phyloP scores from a whole-genome alignment of 2,329 filamentous ascomycete genomes.

The Furcasterigmium furcatum region DNA sequence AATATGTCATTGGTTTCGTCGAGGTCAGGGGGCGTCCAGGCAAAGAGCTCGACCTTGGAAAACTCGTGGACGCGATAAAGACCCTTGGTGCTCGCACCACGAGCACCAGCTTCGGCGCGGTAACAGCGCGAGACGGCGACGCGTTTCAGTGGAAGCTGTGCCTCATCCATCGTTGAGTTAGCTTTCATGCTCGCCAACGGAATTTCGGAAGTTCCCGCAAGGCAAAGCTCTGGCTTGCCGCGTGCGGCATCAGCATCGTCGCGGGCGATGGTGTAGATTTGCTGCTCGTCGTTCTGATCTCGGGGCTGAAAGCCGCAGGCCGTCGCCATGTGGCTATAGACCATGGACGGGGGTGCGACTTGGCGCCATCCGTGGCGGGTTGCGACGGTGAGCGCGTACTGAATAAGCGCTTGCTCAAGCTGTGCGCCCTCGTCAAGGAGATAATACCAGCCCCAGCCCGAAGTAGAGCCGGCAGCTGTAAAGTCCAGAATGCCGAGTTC shows the following conservation, averaged over 20 bases:
- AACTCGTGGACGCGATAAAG: conserved; percentile 98
- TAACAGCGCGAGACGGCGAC: conserved; percentile 92
- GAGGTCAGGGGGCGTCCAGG: conserved; percentile 69
- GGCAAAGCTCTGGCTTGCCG: conserved; percentile 65
- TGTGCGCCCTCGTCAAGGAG: conserved; percentile 87
- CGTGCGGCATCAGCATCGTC: conserved; percentile 56
- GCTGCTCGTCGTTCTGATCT: conserved; percentile 86
- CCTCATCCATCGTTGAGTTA: conserved; percentile 61
- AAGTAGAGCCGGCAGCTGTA: conserved; percentile 71
- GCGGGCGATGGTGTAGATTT: conserved; percentile 80
- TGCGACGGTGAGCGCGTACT: conserved; percentile 77
- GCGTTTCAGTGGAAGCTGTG: conserved; percentile 70
- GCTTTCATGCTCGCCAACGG: conserved; percentile 90
- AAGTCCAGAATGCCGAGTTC: conserved; percentile 93
- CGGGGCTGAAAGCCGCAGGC: conserved; percentile 94
- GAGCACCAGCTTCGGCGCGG: conserved; percentile 87
- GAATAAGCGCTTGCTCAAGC: conserved; percentile 90
- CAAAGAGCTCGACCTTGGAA: conserved; percentile 97
- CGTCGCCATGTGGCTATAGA: conserved; percentile 86
- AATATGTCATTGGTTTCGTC: conserved; percentile 58
- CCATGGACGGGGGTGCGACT: conserved; percentile 82
- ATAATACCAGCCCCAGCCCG: conserved; percentile 98
- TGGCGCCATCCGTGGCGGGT: conserved; percentile 73
- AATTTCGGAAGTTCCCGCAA: conserved; percentile 92
- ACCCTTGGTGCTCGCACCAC: conserved; percentile 88